Evolutionary conservation across 805 yeast species (phyloP).

Genomic region (Yarrowia sp.): DNA sequence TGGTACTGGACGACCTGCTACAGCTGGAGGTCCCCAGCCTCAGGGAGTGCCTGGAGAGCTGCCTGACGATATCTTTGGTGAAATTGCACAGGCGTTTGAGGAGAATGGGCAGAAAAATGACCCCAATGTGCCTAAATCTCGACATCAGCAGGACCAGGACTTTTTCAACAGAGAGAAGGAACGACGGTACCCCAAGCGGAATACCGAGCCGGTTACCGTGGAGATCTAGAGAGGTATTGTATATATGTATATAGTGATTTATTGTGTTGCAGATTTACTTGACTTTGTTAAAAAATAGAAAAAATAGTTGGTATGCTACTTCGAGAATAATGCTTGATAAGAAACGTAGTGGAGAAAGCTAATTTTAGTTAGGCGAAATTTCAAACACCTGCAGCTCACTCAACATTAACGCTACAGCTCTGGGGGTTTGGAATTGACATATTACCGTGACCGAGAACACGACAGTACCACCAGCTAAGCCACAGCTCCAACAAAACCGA

Average conservation of each 20-base stretch:
- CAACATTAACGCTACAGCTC: too few species aligned
- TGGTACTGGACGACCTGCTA: background rate
- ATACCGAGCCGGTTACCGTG: background rate
- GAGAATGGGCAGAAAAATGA: background rate
- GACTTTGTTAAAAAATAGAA: too few species aligned
- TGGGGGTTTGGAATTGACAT: too few species aligned
- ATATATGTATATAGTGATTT: slow-evolving; percentile 25
- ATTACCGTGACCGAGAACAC: too few species aligned
- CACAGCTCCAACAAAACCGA: too few species aligned
- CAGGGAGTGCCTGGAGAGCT: slow-evolving; percentile 13
- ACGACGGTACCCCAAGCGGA: slow-evolving; percentile 13
- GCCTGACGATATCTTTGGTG: slow-evolving; percentile 16
- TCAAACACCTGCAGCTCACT: too few species aligned
- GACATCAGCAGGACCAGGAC: slow-evolving; percentile 19
- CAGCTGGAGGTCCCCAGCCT: slow-evolving; percentile 9
- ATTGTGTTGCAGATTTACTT: background rate
- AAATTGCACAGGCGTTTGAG: slow-evolving; percentile 17
- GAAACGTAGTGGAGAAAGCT: too few species aligned
- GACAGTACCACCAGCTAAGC: too few species aligned
- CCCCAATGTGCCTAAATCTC: background rate
- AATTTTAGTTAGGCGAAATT: too few species aligned
- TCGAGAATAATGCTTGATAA: too few species aligned
- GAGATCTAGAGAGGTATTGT: background rate
- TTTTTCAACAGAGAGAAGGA: slow-evolving; percentile 11
- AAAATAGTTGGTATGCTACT: too few species aligned